These are phyloP conservation scores for Suillus subaureus DNA, from an alignment of 768 basidiomycete genomes.

Conservation along the genomic window DNA sequence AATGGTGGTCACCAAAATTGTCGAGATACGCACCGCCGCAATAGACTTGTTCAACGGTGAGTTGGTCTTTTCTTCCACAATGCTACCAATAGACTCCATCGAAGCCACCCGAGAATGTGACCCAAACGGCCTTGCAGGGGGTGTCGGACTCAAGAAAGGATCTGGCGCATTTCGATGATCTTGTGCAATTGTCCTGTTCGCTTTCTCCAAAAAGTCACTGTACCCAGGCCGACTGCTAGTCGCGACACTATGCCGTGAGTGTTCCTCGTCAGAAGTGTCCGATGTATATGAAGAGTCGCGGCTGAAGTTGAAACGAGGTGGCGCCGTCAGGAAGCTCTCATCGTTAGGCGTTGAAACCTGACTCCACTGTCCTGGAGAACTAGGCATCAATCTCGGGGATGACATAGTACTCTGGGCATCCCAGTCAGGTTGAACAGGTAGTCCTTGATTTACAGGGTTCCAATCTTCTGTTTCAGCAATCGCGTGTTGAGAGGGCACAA, in stretches of 20 bases:
- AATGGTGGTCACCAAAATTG: neutral
- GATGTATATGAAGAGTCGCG: constrained; percentile 37
- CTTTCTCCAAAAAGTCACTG: constrained; percentile 81
- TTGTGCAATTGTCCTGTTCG: constrained; percentile 80
- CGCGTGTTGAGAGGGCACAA: constrained; percentile 37
- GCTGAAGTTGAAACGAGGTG: constrained; percentile 34
- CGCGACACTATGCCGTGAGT: constrained; percentile 38
- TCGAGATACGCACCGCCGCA: constrained; percentile 60
- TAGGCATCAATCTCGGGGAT: constrained; percentile 41
- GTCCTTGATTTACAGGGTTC: constrained; percentile 67
- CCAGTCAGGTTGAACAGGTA: constrained; percentile 78
- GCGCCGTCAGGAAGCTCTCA: constrained; percentile 41
- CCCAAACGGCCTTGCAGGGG: constrained; percentile 78
- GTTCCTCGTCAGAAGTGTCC: constrained; percentile 65
- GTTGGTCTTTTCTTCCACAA: constrained; percentile 87
- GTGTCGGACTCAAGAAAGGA: constrained; percentile 73
- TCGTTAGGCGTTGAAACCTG: constrained; percentile 55
- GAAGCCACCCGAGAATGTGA: constrained; percentile 78
- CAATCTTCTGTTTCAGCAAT: constrained; percentile 78
- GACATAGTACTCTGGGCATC: constrained; percentile 61
- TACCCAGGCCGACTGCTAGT: constrained; percentile 49
- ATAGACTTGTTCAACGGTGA: constrained; percentile 95
- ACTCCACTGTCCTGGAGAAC: constrained; percentile 67
- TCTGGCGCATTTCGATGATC: constrained; percentile 80
- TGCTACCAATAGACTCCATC: constrained; percentile 89